Evolutionary conservation across 805 yeast species (phyloP).

Genomic region (Saccharomycopsis guyanensis): DNA sequence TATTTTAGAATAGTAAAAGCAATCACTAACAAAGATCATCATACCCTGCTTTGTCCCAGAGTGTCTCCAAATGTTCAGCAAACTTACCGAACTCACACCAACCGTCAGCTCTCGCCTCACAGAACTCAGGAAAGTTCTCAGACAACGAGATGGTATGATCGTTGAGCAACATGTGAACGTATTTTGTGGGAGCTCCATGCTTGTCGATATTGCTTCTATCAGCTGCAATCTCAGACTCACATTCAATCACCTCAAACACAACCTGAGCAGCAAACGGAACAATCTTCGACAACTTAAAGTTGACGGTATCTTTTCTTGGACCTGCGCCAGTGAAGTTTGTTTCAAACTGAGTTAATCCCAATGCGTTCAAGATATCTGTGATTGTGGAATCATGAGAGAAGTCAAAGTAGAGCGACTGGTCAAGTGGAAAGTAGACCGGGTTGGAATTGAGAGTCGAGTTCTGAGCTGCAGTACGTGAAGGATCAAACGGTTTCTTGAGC

Average conservation of each 20-base stretch:
- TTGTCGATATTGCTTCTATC: constrained; percentile 6
- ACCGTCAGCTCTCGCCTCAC: constrained; percentile 22
- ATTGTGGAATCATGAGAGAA: constrained; percentile 75
- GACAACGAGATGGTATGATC: constrained; percentile 21
- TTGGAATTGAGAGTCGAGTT: constrained; percentile 33
- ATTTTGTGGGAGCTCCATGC: constrained; percentile 7
- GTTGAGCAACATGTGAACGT: constrained; percentile 21
- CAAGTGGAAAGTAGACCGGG: constrained; percentile 30
- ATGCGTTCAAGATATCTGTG: constrained; percentile 50
- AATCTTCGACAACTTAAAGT: constrained; percentile 6
- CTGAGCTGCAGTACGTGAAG: constrained; percentile 39
- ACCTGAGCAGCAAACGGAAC: constrained; percentile 21
- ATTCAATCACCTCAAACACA: constrained; percentile 20
- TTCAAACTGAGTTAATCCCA: constrained; percentile 36
- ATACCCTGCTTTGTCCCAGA: constrained; percentile 11
- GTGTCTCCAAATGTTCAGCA: constrained; percentile 14
- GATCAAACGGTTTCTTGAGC: constrained; percentile 40
- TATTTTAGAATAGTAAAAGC: no score
- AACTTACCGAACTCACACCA: constrained; percentile 21
- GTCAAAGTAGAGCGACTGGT: constrained; percentile 52
- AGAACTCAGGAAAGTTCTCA: constrained; percentile 17
- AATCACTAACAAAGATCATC: background rate
- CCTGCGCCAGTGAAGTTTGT: constrained; percentile 12
- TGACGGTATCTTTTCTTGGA: background rate
- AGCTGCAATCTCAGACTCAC: constrained; percentile 9